Evolutionary conservation across 129 eudicot genomes (phyloP).

Genomic region (Pseudognaphalium luteoalbum): DNA sequence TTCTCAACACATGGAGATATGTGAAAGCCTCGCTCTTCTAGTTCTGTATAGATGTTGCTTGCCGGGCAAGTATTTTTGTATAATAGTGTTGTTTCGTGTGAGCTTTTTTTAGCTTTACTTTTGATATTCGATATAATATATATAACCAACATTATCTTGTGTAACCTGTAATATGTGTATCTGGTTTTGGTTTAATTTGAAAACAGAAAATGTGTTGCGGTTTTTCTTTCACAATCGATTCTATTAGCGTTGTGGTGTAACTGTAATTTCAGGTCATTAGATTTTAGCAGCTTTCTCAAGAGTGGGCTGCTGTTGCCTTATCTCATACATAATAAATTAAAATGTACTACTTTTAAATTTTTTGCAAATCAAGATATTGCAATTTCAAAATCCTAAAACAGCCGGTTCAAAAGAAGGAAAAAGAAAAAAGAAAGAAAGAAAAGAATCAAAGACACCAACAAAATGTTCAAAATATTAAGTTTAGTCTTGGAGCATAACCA

Average conservation of each 20-base stretch:
- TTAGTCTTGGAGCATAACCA: neutral
- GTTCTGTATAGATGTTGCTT: conserved; percentile 27
- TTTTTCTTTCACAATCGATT: conserved; percentile 18
- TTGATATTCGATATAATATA: neutral
- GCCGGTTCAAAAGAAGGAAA: no score
- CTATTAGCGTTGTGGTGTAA: neutral
- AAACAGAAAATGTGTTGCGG: conserved; percentile 33
- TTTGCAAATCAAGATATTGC: neutral
- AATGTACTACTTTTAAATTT: no score
- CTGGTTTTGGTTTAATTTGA: neutral
- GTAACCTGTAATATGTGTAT: conserved; percentile 24
- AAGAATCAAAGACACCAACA: neutral
- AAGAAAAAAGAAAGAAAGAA: neutral
- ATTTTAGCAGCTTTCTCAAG: neutral
- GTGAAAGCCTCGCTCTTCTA: conserved; percentile 1
- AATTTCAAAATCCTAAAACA: neutral
- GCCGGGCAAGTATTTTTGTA: conserved; percentile 22
- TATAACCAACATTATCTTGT: conserved; percentile 7
- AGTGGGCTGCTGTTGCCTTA: neutral
- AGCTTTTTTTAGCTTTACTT: neutral
- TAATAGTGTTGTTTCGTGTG: conserved; percentile 12
- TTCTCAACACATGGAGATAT: neutral
- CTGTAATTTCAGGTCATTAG: neutral
- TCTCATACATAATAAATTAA: neutral
- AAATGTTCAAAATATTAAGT: neutral